These are phyloP conservation scores for Syzygium oleosum DNA, from an alignment of 345 rosid genomes.

Conservation along the genomic window DNA sequence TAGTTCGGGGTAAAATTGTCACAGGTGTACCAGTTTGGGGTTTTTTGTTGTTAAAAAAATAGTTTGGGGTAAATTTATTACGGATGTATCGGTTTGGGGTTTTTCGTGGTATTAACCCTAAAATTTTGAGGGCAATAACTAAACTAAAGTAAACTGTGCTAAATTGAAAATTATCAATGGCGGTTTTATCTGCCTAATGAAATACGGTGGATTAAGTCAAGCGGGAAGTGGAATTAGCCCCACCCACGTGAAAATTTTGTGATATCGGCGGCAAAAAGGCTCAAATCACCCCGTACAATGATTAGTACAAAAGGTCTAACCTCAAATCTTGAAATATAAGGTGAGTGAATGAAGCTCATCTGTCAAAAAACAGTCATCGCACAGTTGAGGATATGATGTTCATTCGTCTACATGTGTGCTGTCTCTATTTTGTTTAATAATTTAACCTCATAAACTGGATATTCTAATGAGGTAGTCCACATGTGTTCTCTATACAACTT, in stretches of 20 bases:
- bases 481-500: too few species aligned
- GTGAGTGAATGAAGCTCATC: neutral
- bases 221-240: neutral
- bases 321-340: neutral
- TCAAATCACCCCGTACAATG: neutral
- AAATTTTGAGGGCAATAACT: neutral
- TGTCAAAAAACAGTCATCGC: neutral
- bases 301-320: neutral
- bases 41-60: too few species aligned
- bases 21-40: too few species aligned
- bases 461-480: neutral
- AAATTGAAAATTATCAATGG: neutral
- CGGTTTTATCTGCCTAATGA: neutral
- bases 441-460: neutral
- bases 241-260: neutral
- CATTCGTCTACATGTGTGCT: neutral
- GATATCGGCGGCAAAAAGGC: neutral
- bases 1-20: too few species aligned
- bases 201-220: neutral
- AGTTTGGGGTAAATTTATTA: too few species aligned
- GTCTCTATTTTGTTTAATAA: neutral
- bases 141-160: neutral
- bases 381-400: neutral
- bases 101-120: too few species aligned
- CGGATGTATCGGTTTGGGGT: accelerated